phyloP scores from a whole-genome alignment of 202 grass and related monocot genomes.

The Carex arenaria region DNA sequence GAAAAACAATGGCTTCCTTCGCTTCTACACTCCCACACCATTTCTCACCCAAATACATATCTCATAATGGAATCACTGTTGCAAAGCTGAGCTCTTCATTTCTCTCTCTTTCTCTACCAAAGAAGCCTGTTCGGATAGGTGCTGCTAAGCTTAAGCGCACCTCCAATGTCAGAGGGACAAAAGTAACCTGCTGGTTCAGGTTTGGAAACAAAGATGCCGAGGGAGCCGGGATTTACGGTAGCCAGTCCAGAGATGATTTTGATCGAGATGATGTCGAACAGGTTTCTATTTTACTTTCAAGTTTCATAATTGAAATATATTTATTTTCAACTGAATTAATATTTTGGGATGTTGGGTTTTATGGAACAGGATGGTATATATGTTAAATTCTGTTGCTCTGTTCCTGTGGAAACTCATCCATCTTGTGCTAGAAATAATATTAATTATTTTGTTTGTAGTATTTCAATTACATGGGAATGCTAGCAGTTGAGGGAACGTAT shows the following conservation, averaged over 20 bases:
- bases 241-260: conserved; percentile 79
- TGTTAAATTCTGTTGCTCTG: neutral
- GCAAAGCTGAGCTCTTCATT: conserved; percentile 18
- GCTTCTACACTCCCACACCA: conserved; percentile 53
- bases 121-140: conserved; percentile 20
- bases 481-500: conserved; percentile 92
- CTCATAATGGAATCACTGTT: conserved; percentile 1
- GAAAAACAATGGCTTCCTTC: conserved; percentile 68
- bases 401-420: neutral
- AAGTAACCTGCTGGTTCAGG: conserved; percentile 57
- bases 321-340: neutral
- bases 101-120: conserved; percentile 20
- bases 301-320: neutral
- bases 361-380: neutral
- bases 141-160: conserved; percentile 29
- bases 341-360: neutral
- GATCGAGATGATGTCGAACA: conserved; percentile 96
- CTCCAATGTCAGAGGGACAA: conserved; percentile 17
- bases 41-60: neutral
- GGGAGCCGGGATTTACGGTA: conserved; percentile 83
- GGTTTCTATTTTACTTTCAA: conserved; percentile 18
- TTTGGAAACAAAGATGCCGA: conserved; percentile 76
- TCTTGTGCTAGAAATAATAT: neutral
- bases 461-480: conserved; percentile 99
- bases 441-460: conserved; percentile 36